Base-by-base conservation (phyloP, 495 filamentous ascomycete species). In the Usnea hakonensis region DNA sequence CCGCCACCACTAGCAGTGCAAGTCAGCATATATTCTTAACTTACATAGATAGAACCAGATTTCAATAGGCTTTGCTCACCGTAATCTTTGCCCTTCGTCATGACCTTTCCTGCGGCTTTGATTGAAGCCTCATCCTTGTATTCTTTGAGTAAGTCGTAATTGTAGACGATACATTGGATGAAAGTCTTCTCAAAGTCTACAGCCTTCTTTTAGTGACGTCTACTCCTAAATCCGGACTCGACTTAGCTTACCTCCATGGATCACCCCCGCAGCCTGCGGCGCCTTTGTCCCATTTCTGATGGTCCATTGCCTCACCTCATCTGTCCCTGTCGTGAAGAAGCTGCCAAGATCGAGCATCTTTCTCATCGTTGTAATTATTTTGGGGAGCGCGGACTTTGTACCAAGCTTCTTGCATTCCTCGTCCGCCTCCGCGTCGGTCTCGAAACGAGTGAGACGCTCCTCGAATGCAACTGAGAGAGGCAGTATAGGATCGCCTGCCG, bases 51-150 rank as follows among this genome's bases (percentile, higher is more conserved):
- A 28, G 26, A 3, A 16, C 21, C 9, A 46, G 6, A 30, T 16
- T 50, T 16, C 13, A 16, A 28, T 13, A 14, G 16, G 16, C 40
- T n/a, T 68, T 89, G 84, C 56, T 90, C 84, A 17, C 95, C 83
- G 72, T 99, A 97, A 52, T 99, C 95, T 79, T 99, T 99, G 66
- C 95, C 95, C 82, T 97, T 99, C 64, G 95, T 97, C 86, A 96
- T 87, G 59, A 97, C 71, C 80, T 99, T 99, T 65, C 95, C 95
- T 69, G 89, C 90, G 23, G 95, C 86, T 81, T 90, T 95, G 64
- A 97, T 88, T 57, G 85, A 83, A 23, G 83, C 80, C 76, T 99
- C 95, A 71, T 68, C 66, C 32, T 64, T 89, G 21, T 87, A 76
- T 74, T 92, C 89, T 77, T 85, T 90, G 53, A 94, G 75, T 5